phyloP scores from a whole-genome alignment of 208 protist genomes.

The Crithidia mellificae region DNA sequence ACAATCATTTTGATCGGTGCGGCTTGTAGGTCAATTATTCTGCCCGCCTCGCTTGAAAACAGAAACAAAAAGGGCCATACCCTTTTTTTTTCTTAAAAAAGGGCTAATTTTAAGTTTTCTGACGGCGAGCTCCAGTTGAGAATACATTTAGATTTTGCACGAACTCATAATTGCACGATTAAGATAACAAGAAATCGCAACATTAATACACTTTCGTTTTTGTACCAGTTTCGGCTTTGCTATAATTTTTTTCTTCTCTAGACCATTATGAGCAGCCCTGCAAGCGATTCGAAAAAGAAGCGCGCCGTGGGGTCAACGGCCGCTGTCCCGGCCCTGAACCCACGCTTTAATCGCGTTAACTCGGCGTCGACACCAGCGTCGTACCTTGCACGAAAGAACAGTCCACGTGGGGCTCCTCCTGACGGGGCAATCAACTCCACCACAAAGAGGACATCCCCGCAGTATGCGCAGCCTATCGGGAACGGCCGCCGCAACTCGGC shows the following conservation, averaged over 20 bases:
- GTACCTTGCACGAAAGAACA: background rate
- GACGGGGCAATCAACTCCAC: background rate
- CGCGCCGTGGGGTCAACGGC: constrained; percentile 2
- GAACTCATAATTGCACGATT: too few species aligned
- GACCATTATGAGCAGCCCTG: constrained; percentile 13
- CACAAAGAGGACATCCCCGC: constrained; percentile 1
- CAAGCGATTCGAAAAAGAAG: constrained; percentile 11
- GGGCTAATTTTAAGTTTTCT: too few species aligned
- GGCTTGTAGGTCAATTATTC: too few species aligned
- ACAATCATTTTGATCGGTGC: too few species aligned
- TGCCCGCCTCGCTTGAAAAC: too few species aligned
- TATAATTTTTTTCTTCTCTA: background rate
- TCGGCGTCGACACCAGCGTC: constrained; percentile 4
- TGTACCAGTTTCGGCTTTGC: background rate
- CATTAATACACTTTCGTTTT: background rate
- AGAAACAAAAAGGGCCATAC: too few species aligned
- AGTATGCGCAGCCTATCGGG: constrained; percentile 12
- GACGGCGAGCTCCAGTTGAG: too few species aligned
- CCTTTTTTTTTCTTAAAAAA: too few species aligned
- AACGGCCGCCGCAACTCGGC: constrained; percentile 9
- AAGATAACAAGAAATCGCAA: too few species aligned
- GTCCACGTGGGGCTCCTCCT: background rate
- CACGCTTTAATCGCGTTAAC: constrained; percentile 12
- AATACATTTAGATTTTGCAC: too few species aligned
- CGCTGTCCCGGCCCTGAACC: constrained; percentile 9